Conservation (phyloP, 2,329 filamentous ascomycete species). For the Clonostachys byssicola region DNA sequence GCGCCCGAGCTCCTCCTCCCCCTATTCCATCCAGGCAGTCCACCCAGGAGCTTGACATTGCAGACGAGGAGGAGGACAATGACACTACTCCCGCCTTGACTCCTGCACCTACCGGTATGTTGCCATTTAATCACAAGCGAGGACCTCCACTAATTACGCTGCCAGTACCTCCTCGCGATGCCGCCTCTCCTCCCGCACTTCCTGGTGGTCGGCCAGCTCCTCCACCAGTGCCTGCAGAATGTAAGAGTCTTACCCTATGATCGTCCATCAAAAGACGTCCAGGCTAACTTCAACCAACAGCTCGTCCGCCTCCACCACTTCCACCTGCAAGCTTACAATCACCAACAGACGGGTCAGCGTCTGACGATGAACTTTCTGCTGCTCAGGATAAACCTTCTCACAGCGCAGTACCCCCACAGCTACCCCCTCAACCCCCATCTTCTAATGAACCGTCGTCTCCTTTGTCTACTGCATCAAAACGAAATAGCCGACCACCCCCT, state of each 20-base stretch:
- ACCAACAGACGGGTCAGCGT: conserved; percentile 75
- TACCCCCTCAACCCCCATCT: conserved; percentile 40
- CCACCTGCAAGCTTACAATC: conserved; percentile 53
- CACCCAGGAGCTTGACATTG: not conserved
- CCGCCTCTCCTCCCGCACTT: conserved; percentile 37
- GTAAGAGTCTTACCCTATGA: conserved; percentile 31
- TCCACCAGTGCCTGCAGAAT: conserved; percentile 54
- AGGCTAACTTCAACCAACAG: conserved; percentile 29
- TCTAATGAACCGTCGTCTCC: conserved; percentile 13
- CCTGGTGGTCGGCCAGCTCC: conserved; percentile 48
- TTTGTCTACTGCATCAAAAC: conserved; percentile 36
- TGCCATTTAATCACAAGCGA: not conserved
- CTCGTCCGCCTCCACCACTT: conserved; percentile 51
- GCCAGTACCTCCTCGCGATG: not conserved
- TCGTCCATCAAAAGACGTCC: conserved; percentile 12
- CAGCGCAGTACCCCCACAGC: conserved; percentile 31
- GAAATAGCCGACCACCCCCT: conserved; percentile 52
- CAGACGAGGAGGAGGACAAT: conserved; percentile 24
- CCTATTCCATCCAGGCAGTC: conserved; percentile 16
- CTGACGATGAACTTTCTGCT: conserved; percentile 79
- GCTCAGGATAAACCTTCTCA: conserved; percentile 38
- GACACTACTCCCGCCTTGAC: conserved; percentile 25
- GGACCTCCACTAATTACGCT: not conserved
- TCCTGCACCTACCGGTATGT: conserved; percentile 11
- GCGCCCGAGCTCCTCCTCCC: conserved; percentile 17